Evolutionary conservation across 192 early-diverging fungal species (phyloP).

Genomic region (Polychytrium aggregatum): DNA sequence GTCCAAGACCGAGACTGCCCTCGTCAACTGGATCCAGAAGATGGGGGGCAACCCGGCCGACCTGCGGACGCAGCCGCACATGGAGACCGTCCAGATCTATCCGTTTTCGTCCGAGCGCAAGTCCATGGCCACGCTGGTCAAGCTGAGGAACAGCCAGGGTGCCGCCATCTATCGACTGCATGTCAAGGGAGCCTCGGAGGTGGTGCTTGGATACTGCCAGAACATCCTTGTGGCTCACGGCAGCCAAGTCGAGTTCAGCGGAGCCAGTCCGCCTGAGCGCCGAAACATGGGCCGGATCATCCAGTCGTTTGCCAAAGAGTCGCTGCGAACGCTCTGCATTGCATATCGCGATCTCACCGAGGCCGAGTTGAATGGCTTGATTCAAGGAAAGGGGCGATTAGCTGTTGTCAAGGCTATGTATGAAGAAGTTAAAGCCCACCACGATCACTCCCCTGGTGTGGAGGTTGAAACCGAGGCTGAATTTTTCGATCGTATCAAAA

Average conservation of each 20-base stretch:
- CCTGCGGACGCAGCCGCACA: slow-evolving; percentile 50
- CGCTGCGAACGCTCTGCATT: slow-evolving; percentile 83
- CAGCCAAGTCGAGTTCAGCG: slow-evolving; percentile 15
- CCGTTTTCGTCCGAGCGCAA: slow-evolving; percentile 92
- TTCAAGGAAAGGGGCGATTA: too few relatives aligned
- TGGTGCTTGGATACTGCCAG: slow-evolving; percentile 53
- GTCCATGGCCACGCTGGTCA: slow-evolving; percentile 79
- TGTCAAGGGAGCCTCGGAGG: slow-evolving; percentile 91
- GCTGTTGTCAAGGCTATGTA: too few relatives aligned
- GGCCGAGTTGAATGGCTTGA: slow-evolving; percentile 9
- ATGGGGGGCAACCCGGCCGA: slow-evolving; percentile 49
- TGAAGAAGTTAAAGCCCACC: too few relatives aligned
- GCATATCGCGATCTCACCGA: slow-evolving; percentile 42
- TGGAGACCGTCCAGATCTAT: slow-evolving; percentile 58
- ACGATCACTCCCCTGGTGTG: background rate
- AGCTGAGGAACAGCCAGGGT: too few relatives aligned
- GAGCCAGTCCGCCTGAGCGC: slow-evolving; percentile 8
- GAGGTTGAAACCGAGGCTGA: slow-evolving; percentile 28
- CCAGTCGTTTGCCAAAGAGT: slow-evolving; percentile 59
- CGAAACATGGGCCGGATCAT: slow-evolving; percentile 35
- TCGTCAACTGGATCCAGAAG: slow-evolving; percentile 65
- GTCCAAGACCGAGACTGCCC: slow-evolving; percentile 90
- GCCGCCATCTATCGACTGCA: slow-evolving; percentile 47
- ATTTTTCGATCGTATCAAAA: slow-evolving; percentile 36
- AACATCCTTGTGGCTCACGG: slow-evolving; percentile 21